Conservation (phyloP, 192 early-diverging fungal species). For the Diversispora eburnea region DNA sequence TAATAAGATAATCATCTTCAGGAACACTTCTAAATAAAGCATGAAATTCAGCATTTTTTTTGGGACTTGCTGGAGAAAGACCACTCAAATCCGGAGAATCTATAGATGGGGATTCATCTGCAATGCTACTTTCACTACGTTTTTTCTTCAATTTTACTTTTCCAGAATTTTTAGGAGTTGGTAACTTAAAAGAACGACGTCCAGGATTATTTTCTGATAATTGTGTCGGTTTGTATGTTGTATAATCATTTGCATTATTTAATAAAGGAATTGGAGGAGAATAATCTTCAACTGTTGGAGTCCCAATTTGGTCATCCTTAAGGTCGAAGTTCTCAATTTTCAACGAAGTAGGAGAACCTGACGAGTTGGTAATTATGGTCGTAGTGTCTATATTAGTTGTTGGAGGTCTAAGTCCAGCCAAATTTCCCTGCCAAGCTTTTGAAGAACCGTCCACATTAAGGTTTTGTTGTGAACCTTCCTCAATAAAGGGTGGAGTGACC, state of each 20-base stretch:
- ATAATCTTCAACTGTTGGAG: not conserved
- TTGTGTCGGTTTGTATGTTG: not conserved
- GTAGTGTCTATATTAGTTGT: slow-evolving; percentile 11
- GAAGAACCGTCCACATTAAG: not conserved
- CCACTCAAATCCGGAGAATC: not conserved
- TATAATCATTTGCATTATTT: not conserved
- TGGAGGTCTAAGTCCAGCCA: not conserved
- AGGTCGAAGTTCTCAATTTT: slow-evolving; percentile 5
- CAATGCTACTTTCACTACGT: not conserved
- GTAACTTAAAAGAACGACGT: not conserved
- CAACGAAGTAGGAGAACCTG: not conserved
- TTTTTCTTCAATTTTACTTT: not conserved
- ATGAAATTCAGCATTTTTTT: slow-evolving; percentile 52
- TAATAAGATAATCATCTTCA: slow-evolving; percentile 51
- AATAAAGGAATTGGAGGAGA: not conserved
- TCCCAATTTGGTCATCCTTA: not conserved
- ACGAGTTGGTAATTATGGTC: not conserved
- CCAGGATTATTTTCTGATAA: not conserved
- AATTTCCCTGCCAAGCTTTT: not conserved
- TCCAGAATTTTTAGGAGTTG: not conserved
- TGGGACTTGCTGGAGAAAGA: slow-evolving; percentile 36
- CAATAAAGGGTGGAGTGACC: not conserved
- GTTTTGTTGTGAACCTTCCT: not conserved
- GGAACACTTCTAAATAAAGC: slow-evolving; percentile 53
- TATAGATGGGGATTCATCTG: not conserved